phyloP scores from a whole-genome alignment of 2,329 filamentous ascomycete genomes.

The Trichoderma afroharzianum region DNA sequence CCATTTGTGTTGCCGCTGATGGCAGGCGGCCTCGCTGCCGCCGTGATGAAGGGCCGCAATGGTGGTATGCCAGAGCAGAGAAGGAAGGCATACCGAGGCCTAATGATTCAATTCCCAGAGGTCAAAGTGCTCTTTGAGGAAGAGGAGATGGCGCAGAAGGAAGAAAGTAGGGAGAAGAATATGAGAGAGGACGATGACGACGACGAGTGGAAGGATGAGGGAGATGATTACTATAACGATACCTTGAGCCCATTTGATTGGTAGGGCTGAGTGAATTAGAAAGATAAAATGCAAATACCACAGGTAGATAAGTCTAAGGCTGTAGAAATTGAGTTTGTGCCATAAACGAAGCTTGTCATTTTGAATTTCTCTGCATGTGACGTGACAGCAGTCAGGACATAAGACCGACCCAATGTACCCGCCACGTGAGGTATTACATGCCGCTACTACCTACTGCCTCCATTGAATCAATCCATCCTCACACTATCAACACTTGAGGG shows the following conservation, averaged over 20 bases:
- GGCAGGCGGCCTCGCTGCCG: not conserved
- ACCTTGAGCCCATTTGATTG: not conserved
- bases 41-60: not conserved
- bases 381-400: not conserved
- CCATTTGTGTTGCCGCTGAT: slow-evolving; percentile 1
- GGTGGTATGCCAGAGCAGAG: not conserved
- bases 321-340: not conserved
- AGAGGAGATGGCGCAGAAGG: not conserved
- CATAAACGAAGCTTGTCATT: not conserved
- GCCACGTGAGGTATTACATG: not conserved
- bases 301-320: not conserved
- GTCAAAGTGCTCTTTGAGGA: not conserved
- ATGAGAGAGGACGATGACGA: not conserved
- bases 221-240: not conserved
- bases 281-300: not conserved
- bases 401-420: not conserved
- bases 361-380: not conserved
- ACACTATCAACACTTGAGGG: not conserved
- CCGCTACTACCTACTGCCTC: not conserved
- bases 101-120: not conserved
- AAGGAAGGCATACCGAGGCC: not conserved
- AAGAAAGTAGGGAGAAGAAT: not conserved
- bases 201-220: slow-evolving; percentile 2
- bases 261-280: not conserved
- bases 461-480: not conserved